These are phyloP conservation scores for Beauveria sp. DNA, from an alignment of 2,329 filamentous ascomycete genomes.

Conservation along the genomic window DNA sequence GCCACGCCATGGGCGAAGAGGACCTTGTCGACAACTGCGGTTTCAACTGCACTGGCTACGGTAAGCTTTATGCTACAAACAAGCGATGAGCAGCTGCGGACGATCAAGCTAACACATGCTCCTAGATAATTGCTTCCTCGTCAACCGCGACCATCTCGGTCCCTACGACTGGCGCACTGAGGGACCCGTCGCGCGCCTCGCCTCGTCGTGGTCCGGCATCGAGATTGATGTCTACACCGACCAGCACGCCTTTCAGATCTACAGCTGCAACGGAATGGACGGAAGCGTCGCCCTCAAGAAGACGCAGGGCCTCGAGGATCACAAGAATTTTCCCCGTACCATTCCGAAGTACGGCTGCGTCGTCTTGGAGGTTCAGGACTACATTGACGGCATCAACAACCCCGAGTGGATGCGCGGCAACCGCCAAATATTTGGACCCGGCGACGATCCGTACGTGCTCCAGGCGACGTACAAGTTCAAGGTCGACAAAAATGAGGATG, in stretches of 20 bases:
- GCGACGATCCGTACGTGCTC: conserved; percentile 52
- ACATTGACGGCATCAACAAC: conserved; percentile 89
- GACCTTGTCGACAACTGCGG: conserved; percentile 70
- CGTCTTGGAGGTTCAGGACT: conserved; percentile 88
- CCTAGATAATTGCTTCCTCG: conserved; percentile 59
- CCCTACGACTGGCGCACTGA: conserved; percentile 56
- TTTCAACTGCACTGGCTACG: conserved; percentile 75
- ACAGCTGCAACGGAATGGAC: conserved; percentile 72
- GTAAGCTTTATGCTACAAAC: conserved; percentile 34
- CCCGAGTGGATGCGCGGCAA: conserved; percentile 70
- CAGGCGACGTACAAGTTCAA: conserved; percentile 55
- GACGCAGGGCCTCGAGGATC: conserved; percentile 57
- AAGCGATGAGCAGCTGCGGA: too few species aligned
- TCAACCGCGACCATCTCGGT: conserved; percentile 52
- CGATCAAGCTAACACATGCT: conserved; percentile 1
- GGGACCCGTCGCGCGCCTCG: conserved; percentile 57
- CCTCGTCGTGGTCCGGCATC: conserved; percentile 73
- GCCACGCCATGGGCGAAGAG: conserved; percentile 55
- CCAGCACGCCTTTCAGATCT: conserved; percentile 83
- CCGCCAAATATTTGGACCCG: conserved; percentile 54
- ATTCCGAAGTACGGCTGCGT: conserved; percentile 75
- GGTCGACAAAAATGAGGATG: conserved; percentile 28
- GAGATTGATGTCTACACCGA: conserved; percentile 73
- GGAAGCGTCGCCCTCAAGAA: conserved; percentile 62
- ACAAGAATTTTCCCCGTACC: conserved; percentile 47